Percentiles rank a stretch among this genome's conserved stretches.
Evolutionary conservation across 2,329 filamentous ascomycete genomes (phyloP).

Genomic region (Sphaerulina vaccinii): DNA sequence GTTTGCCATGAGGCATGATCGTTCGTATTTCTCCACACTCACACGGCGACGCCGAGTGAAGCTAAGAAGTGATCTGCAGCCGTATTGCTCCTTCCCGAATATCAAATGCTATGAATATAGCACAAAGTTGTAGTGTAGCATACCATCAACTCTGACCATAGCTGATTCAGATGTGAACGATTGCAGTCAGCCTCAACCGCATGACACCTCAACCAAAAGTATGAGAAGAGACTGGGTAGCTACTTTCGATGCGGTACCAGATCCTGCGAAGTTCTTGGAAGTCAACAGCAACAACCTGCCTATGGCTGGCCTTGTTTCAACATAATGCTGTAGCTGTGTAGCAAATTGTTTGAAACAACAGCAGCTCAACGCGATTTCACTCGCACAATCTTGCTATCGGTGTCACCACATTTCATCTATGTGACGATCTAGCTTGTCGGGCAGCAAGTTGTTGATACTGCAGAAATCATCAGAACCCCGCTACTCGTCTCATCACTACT

Average conservation of each 20-base stretch:
- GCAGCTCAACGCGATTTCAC: background rate
- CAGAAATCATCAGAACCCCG: too few relatives aligned
- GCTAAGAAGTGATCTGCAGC: constrained; percentile 11
- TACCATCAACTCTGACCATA: too few relatives aligned
- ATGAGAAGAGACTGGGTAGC: too few relatives aligned
- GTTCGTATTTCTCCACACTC: background rate
- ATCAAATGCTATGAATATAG: background rate
- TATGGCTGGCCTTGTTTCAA: constrained; percentile 15
- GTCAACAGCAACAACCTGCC: too few relatives aligned
- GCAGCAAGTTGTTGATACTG: too few relatives aligned
- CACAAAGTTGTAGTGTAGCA: background rate
- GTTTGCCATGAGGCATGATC: background rate
- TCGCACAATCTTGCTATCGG: background rate
- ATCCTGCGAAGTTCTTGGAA: background rate
- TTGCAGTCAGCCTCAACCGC: too few relatives aligned
- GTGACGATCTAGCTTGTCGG: constrained; percentile 2
- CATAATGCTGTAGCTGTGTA: constrained; percentile 9
- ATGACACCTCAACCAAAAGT: too few relatives aligned
- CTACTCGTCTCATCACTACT: background rate
- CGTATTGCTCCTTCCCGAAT: background rate
- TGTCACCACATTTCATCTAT: constrained; percentile 6
- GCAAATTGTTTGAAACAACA: background rate
- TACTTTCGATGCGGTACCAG: constrained; percentile 7
- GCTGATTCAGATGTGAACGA: too few relatives aligned
- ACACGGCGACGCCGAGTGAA: background rate